Base-by-base conservation (phyloP, 768 basidiomycete genomes). In the Boletus subcaerulescens region DNA sequence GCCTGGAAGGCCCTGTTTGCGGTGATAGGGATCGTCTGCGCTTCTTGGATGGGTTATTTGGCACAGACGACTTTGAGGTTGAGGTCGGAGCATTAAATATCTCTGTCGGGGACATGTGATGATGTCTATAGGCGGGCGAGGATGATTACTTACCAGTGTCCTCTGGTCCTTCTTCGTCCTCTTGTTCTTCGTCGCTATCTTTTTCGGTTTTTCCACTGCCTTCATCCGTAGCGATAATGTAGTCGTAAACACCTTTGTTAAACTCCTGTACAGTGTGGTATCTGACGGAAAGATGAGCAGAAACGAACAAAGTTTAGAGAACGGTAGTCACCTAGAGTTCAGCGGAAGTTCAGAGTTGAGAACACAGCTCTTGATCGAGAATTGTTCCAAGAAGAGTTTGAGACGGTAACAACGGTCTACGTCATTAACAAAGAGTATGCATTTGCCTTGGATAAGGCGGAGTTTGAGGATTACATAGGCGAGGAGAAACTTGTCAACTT, bases 191-290 rank as follows among this genome's bases (percentile, higher is more conserved):
- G 11, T 77, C 78, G n/a, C 70, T 69, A 52, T 85, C 83, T 15
- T 74, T 74, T 52, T 81, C 81, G 2, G 76, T 74, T 4, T 74
- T 76, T 4, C 77, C 75, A 1, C 84, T 82, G 53, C 84, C 85
- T 72, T 98, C 97, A 66, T 98, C 96, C 11, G 95, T 96, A 1
- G 97, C 97, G 51, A 99, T 97, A 59, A 98, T 93, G 69, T 98
- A 98, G 68, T 99, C 94, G 63, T 98, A 98, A 9, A 97, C 92
- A 3, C 97, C 97, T 62, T 92, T 91, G 72, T 99, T 99, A 67
- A 99, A 99, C 71, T 98, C 97, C 63, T 99, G 95, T 2, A 99
- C 97, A 2, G 89, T 88, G 65, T 99, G 97, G 65, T 94, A 97
- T 71, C 93, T 93, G 14, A 36, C 20, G 1, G 5, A 8, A 26